Evolutionary conservation across 1,284 basidiomycete genomes (phyloP), one percentile per base, ranked within the genome.

Genomic region (Farysia itapuensis): DNA sequence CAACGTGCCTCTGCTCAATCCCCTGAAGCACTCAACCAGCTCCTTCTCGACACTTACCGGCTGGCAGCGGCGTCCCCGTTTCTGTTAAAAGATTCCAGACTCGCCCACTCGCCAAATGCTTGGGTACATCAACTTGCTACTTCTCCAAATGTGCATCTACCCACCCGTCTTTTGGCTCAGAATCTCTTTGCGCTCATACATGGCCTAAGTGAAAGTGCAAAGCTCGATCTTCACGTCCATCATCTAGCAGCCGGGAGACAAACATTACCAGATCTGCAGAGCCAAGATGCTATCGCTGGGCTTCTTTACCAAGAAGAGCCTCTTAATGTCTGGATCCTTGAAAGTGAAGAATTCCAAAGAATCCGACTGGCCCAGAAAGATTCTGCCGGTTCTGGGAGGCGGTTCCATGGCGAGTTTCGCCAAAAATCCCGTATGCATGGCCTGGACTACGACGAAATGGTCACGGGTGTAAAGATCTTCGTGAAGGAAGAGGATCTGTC

Each of bases 131-230:
- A 24, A 15, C 33, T 64, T 23, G 42, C 56, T n/a, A 28, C 47
- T 9, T 34, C 48, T 0, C 30, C 38, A 22, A 30, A 33, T 3
- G 35, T 41, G 5, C 14, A 33, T 19, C 18, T 53, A n/a, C 21
- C 48, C 9, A 61, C 58, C 6, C 60, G 70, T 5, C 46, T 65
- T 3, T 51, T 73, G 3, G 70, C 69, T 3, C 45, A 72, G 23
- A 39, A 51, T 21, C 43, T 53, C 24, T 67, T 65, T 26, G 48
- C 64, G 4, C 13, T 42, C 23, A 57, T 53, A n/a, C 57, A 65
- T 35, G 22, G 42, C 6, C 39, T 72, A 23, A 43, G 67, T 26
- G 51, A 70, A 21, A 33, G 50, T 1, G 40, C 42, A 1, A 41
- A 45, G 7, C 38, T 44, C 14, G 53, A 64, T 7, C 18, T n/a